Percentiles rank a stretch among this genome's conserved stretches.
phyloP scores from a whole-genome alignment of 805 yeast genomes.

The Hagleromyces aurorensis region DNA sequence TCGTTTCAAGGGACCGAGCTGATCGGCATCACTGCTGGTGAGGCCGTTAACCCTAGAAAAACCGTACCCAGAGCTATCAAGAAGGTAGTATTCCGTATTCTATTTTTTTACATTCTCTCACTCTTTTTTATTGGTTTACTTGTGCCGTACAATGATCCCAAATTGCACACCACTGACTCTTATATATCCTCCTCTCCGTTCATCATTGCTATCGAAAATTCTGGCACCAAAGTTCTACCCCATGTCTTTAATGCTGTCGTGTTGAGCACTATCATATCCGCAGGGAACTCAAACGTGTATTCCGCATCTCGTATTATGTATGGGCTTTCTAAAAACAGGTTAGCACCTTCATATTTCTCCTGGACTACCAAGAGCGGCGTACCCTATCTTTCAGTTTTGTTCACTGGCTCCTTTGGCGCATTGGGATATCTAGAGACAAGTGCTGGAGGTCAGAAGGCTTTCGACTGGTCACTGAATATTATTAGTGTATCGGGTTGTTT shows the following conservation, averaged over 20 bases:
- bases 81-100: constrained; percentile 58
- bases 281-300: constrained; percentile 70
- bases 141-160: constrained; percentile 61
- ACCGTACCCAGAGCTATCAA: constrained; percentile 66
- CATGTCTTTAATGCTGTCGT: constrained; percentile 67
- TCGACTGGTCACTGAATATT: constrained; percentile 66
- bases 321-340: constrained; percentile 51
- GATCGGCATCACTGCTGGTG: constrained; percentile 71
- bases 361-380: constrained; percentile 50
- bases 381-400: constrained; percentile 49
- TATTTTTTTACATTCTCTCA: constrained; percentile 56
- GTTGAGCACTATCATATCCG: constrained; percentile 59
- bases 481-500: constrained; percentile 73
- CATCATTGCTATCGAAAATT: constrained; percentile 59
- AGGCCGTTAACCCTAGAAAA: constrained; percentile 58
- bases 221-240: constrained; percentile 60
- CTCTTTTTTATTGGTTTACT: constrained; percentile 62
- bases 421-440: constrained; percentile 55
- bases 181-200: constrained; percentile 60
- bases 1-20: constrained; percentile 76
- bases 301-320: constrained; percentile 62
- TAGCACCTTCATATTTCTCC: constrained; percentile 48
- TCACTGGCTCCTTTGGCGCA: constrained; percentile 55
- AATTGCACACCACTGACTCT: constrained; percentile 31
- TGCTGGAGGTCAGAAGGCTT: constrained; percentile 47